Percentiles rank a stretch among this genome's conserved stretches.
These are phyloP conservation scores for Boletus rubescentipes DNA, from an alignment of 768 basidiomycete species.

Conservation along the genomic window DNA sequence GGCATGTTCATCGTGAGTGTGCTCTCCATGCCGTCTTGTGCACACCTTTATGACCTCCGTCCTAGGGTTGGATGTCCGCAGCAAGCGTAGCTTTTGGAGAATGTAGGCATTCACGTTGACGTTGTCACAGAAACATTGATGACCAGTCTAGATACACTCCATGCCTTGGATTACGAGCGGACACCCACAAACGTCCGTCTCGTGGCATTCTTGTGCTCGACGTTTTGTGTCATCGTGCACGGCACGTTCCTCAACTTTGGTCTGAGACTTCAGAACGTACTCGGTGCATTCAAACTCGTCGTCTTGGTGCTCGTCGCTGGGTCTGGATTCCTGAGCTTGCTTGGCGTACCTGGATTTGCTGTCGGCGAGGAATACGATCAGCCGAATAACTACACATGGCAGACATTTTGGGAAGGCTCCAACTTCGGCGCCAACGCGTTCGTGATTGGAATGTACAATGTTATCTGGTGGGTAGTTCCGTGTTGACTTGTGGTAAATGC, in stretches of 20 bases:
- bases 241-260: constrained; percentile 54
- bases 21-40: not conserved
- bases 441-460: constrained; percentile 62
- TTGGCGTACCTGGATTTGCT: constrained; percentile 48
- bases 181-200: constrained; percentile 49
- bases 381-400: constrained; percentile 60
- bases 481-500: not conserved
- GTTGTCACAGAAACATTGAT: not conserved
- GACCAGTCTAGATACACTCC: constrained; percentile 51
- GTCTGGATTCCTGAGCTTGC: constrained; percentile 53
- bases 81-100: constrained; percentile 69
- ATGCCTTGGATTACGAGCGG: constrained; percentile 48
- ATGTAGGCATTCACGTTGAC: constrained; percentile 42
- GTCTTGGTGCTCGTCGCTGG: constrained; percentile 51
- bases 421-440: constrained; percentile 57
- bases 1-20: constrained; percentile 54
- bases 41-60: not conserved
- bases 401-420: constrained; percentile 62
- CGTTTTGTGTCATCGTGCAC: constrained; percentile 57
- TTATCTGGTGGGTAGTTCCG: constrained; percentile 61
- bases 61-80: constrained; percentile 56
- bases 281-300: constrained; percentile 64
- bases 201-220: constrained; percentile 54
- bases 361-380: constrained; percentile 50
- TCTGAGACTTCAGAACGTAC: constrained; percentile 58